Evolutionary conservation across 345 rosid species (phyloP).

Genomic region (Euclidium syriacum): DNA sequence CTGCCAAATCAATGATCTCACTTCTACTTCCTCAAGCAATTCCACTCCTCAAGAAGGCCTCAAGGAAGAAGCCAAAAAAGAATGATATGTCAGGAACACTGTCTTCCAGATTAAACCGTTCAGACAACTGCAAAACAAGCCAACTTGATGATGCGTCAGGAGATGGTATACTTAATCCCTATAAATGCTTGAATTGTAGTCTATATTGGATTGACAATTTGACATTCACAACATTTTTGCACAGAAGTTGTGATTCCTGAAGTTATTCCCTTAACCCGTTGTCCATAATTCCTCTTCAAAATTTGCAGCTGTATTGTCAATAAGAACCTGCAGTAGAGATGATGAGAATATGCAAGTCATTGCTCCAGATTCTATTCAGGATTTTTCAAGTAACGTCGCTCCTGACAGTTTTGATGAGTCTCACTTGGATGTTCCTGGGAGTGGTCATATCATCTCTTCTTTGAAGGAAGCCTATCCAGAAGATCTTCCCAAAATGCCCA

Average conservation of each 20-base stretch:
- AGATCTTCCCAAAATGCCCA: conserved; percentile 10
- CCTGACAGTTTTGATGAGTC: conserved; percentile 51
- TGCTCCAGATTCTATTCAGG: conserved; percentile 30
- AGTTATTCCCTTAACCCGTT: background rate
- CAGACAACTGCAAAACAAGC: conserved; percentile 25
- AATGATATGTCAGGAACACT: conserved; percentile 19
- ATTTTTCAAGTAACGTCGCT: conserved; percentile 30
- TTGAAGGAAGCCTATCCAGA: conserved; percentile 29
- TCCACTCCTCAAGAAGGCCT: conserved; percentile 57
- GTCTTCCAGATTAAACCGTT: conserved; percentile 14
- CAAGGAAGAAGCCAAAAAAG: conserved; percentile 39
- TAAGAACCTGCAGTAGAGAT: conserved; percentile 21
- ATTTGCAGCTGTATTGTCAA: conserved; percentile 30
- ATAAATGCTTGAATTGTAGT: conserved; percentile 4
- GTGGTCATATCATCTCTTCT: conserved; percentile 18
- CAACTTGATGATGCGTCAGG: conserved; percentile 26
- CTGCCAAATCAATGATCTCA: conserved; percentile 70
- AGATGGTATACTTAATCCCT: conserved; percentile 26
- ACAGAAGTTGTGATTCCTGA: background rate
- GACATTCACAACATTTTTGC: background rate
- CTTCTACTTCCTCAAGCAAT: conserved; percentile 88
- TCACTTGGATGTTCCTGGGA: conserved; percentile 21
- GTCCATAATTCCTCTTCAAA: conserved; percentile 12
- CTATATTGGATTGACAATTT: background rate
- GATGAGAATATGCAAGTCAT: conserved; percentile 20